Percentiles rank a stretch among this genome's conserved stretches.
Evolutionary conservation across 371 early-diverging fungal species (phyloP).

Genomic region (Mucor velutinosus): DNA sequence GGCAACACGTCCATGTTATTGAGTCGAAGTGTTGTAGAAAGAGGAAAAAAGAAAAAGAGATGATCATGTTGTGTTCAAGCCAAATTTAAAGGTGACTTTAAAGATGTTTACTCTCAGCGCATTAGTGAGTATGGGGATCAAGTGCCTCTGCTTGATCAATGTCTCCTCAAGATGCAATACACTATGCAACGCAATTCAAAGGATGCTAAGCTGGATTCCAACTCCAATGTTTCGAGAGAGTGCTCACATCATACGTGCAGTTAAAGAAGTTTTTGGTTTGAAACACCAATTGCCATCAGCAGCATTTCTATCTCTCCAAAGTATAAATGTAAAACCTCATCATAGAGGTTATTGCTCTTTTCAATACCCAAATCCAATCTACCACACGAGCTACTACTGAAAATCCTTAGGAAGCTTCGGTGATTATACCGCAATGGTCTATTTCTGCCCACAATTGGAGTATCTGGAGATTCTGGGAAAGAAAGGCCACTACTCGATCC

Average conservation of each 20-base stretch:
- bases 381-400: too few species aligned
- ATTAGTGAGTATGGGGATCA: neutral
- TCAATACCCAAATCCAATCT: too few species aligned
- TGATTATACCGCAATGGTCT: too few species aligned
- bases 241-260: too few species aligned
- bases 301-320: neutral
- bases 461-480: too few species aligned
- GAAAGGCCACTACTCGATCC: too few species aligned
- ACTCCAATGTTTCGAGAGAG: too few species aligned
- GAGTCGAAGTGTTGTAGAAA: neutral
- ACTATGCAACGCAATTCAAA: neutral
- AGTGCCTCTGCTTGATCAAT: neutral
- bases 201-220: too few species aligned
- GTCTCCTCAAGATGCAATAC: neutral
- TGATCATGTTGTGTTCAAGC: neutral
- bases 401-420: too few species aligned
- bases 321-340: too few species aligned
- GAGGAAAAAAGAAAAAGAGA: neutral
- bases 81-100: neutral
- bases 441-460: too few species aligned
- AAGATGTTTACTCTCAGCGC: neutral
- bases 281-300: neutral
- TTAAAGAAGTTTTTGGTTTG: neutral
- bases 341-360: too few species aligned
- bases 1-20: constrained; percentile 35